Conservation (phyloP, 768 basidiomycete genomes). For the Xerocomellus chrysenteron region DNA sequence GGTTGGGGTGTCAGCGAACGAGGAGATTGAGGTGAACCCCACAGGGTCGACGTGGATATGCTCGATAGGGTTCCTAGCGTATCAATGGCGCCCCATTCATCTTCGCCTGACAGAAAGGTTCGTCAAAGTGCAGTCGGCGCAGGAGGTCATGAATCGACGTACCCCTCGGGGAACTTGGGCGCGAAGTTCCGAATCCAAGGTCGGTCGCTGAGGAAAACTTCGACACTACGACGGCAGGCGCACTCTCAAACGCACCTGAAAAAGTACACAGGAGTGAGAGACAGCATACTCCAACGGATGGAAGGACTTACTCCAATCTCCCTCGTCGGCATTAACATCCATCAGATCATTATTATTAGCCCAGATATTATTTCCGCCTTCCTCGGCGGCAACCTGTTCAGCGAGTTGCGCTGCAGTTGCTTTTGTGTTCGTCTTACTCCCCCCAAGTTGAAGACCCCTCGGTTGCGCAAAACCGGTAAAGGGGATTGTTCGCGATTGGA, state of each 20-base stretch:
- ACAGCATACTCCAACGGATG: not conserved
- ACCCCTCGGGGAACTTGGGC: slow-evolving; percentile 14
- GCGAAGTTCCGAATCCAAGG: slow-evolving; percentile 25
- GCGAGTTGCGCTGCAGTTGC: slow-evolving; percentile 53
- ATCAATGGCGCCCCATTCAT: slow-evolving; percentile 26
- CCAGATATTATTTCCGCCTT: slow-evolving; percentile 56
- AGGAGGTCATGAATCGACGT: not conserved
- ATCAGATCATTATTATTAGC: slow-evolving; percentile 79
- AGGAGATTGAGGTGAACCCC: slow-evolving; percentile 19
- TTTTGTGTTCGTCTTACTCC: slow-evolving; percentile 44
- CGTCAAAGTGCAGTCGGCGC: not conserved
- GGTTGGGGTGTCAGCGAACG: slow-evolving; percentile 25
- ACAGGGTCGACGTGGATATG: slow-evolving; percentile 4
- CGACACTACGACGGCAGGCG: slow-evolving; percentile 31
- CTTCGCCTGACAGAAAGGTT: slow-evolving; percentile 1
- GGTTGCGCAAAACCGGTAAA: slow-evolving; percentile 34
- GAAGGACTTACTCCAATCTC: slow-evolving; percentile 82
- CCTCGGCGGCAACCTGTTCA: slow-evolving; percentile 50
- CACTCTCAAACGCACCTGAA: slow-evolving; percentile 75
- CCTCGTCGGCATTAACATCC: slow-evolving; percentile 89
- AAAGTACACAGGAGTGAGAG: not conserved
- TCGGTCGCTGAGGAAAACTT: slow-evolving; percentile 24
- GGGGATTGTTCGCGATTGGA: not conserved
- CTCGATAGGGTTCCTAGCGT: slow-evolving; percentile 1
- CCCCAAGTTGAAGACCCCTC: slow-evolving; percentile 72